These are phyloP conservation scores for Fusarium sarcochroum DNA, from an alignment of 2,329 filamentous ascomycete genomes.

Conservation along the genomic window DNA sequence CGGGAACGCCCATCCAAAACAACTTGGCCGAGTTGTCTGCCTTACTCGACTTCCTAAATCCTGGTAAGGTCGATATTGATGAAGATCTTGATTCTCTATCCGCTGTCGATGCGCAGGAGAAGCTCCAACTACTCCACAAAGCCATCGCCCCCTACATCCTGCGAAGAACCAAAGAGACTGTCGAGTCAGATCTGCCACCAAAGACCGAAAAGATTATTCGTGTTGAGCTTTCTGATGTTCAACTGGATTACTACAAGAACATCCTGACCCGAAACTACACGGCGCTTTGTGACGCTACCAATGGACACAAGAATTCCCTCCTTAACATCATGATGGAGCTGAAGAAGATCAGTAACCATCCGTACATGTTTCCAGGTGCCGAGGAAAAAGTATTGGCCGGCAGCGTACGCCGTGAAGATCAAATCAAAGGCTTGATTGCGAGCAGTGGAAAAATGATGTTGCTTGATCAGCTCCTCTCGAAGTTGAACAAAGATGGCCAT, in stretches of 20 bases:
- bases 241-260: slow-evolving; percentile 99
- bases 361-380: slow-evolving; percentile 96
- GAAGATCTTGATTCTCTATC: slow-evolving; percentile 87
- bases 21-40: slow-evolving; percentile 93
- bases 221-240: slow-evolving; percentile 95
- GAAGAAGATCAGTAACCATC: slow-evolving; percentile 99
- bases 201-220: slow-evolving; percentile 99
- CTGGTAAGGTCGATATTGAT: slow-evolving; percentile 92
- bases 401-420: slow-evolving; percentile 86
- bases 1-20: slow-evolving; percentile 97
- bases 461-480: slow-evolving; percentile 92
- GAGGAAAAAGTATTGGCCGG: slow-evolving; percentile 90
- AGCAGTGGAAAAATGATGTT: slow-evolving; percentile 99
- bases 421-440: slow-evolving; percentile 92
- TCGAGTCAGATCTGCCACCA: slow-evolving; percentile 94
- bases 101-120: slow-evolving; percentile 85
- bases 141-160: slow-evolving; percentile 95
- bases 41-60: slow-evolving; percentile 95
- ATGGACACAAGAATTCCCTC: slow-evolving; percentile 92
- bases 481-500: slow-evolving; percentile 93
- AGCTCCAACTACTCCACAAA: slow-evolving; percentile 86
- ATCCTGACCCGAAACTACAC: slow-evolving; percentile 97
- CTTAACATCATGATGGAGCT: slow-evolving; percentile 99
- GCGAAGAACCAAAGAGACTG: slow-evolving; percentile 95
- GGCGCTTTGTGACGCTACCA: slow-evolving; percentile 89